Evolutionary conservation across 2,329 filamentous ascomycete genomes (phyloP).

Genomic region (Fusarium redolens): DNA sequence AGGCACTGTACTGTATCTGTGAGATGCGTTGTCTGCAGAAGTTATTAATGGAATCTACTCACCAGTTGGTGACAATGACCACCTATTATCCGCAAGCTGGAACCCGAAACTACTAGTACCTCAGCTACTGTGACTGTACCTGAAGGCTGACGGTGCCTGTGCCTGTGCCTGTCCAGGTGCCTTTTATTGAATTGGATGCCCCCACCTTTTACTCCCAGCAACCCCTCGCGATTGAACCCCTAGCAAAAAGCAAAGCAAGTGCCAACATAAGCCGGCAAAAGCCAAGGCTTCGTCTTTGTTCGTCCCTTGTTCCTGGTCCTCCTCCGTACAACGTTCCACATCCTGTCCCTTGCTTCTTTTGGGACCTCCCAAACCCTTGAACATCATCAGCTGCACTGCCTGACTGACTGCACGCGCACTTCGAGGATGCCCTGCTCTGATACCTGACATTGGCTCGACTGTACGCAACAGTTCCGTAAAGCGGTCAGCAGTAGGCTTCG

Average conservation of each 20-base stretch:
- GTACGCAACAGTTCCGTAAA: slow-evolving; percentile 1
- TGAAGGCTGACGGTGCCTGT: background rate
- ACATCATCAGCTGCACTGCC: slow-evolving; percentile 19
- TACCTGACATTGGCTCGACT: slow-evolving; percentile 19
- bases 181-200: slow-evolving; percentile 5
- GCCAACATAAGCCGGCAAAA: background rate
- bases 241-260: slow-evolving; percentile 1
- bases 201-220: slow-evolving; percentile 7
- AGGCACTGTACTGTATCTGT: background rate
- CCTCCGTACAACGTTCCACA: slow-evolving; percentile 30
- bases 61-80: background rate
- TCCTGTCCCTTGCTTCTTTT: slow-evolving; percentile 36
- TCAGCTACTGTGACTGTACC: background rate
- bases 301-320: slow-evolving; percentile 35
- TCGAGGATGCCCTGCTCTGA: slow-evolving; percentile 6
- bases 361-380: slow-evolving; percentile 20
- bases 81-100: background rate
- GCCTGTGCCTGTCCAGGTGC: slow-evolving; percentile 5
- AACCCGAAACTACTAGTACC: background rate
- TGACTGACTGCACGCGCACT: background rate
- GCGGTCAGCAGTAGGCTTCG: slow-evolving; percentile 26
- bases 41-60: background rate
- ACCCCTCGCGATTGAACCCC: slow-evolving; percentile 19
- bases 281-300: slow-evolving; percentile 23
- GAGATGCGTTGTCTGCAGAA: background rate